Conservation (phyloP, 768 basidiomycete species). For the Cystobasidium onofrii region DNA sequence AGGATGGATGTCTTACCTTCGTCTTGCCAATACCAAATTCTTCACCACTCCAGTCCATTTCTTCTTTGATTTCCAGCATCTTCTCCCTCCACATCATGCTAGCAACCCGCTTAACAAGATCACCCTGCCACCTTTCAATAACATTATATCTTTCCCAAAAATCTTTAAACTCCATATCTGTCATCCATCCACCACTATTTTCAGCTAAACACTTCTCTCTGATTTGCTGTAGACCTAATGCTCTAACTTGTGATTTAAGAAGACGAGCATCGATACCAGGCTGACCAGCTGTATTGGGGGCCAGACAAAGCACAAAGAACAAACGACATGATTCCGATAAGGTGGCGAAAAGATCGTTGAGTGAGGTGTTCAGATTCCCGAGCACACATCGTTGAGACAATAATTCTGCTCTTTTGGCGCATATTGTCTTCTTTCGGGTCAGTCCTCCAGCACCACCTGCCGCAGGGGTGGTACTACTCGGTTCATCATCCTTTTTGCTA, state of each 20-base stretch:
- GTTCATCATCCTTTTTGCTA: slow-evolving; percentile 43
- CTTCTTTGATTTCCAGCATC: slow-evolving; percentile 34
- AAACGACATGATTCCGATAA: slow-evolving; percentile 55
- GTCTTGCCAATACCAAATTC: slow-evolving; percentile 74
- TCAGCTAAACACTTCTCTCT: slow-evolving; percentile 51
- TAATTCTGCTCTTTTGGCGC: slow-evolving; percentile 3
- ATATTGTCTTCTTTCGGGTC: slow-evolving; percentile 28
- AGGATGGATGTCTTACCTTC: slow-evolving; percentile 75
- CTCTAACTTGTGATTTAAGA: slow-evolving; percentile 83
- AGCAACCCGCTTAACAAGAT: slow-evolving; percentile 43
- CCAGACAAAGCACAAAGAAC: slow-evolving; percentile 18
- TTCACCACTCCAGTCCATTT: slow-evolving; percentile 53
- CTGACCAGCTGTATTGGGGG: slow-evolving; percentile 74
- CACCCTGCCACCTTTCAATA: slow-evolving; percentile 52
- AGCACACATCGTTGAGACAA: slow-evolving; percentile 55
- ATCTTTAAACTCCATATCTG: slow-evolving; percentile 73
- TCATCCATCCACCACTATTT: slow-evolving; percentile 51
- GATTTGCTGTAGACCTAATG: slow-evolving; percentile 69
- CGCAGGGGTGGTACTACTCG: slow-evolving; percentile 33
- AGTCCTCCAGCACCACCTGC: slow-evolving; percentile 28
- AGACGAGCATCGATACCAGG: slow-evolving; percentile 87
- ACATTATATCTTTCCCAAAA: slow-evolving; percentile 73
- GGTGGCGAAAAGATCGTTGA: slow-evolving; percentile 80
- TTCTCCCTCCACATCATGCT: slow-evolving; percentile 40
- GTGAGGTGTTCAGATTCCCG: slow-evolving; percentile 74